Percentiles rank a stretch among this genome's conserved stretches.
Evolutionary conservation across 139 green algal species (phyloP).

Genomic region (Coccomyxa sp.): DNA sequence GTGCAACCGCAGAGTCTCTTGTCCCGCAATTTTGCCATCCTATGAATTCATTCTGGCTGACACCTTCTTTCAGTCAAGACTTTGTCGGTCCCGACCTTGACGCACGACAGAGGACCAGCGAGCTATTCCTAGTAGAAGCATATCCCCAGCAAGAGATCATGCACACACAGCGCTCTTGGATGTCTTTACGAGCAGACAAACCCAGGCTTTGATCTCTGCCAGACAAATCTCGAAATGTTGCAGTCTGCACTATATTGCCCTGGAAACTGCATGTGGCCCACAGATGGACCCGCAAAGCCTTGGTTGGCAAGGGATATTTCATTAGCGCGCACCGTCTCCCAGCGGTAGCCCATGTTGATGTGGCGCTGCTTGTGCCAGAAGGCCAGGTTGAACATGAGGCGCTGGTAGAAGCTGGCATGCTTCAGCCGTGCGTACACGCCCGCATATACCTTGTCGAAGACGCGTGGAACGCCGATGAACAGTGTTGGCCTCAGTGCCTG

Average conservation of each 20-base stretch:
- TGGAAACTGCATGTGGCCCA: too few species aligned
- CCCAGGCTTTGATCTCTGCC: neutral
- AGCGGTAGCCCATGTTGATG: slow-evolving; percentile 45
- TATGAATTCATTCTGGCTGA: neutral
- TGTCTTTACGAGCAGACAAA: too few species aligned
- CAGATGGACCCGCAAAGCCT: too few species aligned
- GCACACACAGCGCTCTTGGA: too few species aligned
- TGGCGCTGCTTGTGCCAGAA: slow-evolving; percentile 63
- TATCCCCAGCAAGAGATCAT: too few species aligned
- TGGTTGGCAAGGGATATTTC: too few species aligned
- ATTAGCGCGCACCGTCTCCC: slow-evolving; percentile 25
- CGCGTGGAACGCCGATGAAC: slow-evolving; percentile 87
- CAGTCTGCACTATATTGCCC: too few species aligned
- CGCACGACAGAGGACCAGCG: too few species aligned
- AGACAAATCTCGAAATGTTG: neutral
- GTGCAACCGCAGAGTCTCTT: neutral
- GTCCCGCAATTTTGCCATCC: neutral
- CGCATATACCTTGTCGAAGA: slow-evolving; percentile 94
- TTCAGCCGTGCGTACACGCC: slow-evolving; percentile 50
- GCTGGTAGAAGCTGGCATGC: slow-evolving; percentile 38
- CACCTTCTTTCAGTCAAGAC: too few species aligned
- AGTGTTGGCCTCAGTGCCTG: slow-evolving; percentile 75
- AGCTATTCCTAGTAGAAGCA: too few species aligned
- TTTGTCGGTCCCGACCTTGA: too few species aligned
- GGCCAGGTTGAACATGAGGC: slow-evolving; percentile 67